Evolutionary conservation across 2,329 filamentous ascomycete genomes (phyloP), one percentile per base, ranked within the genome.

Genomic region (Ascochyta pisi): DNA sequence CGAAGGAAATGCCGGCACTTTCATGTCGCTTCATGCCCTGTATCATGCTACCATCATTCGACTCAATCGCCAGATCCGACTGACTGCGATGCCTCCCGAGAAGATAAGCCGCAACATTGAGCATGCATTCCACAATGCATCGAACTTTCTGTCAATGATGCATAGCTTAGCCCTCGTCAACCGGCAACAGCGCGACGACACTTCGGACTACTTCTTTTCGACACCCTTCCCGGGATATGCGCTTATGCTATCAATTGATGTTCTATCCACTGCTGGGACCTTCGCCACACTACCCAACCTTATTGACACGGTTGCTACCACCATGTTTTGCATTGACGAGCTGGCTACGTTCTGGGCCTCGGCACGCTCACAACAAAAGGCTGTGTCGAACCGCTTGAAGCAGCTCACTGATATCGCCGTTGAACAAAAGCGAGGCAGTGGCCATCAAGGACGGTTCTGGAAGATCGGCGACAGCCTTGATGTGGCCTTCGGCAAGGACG

Each of bases 21-120:
- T 87, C 66, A 75, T 89, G 50, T 84, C 83, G 1, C 83, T 89
- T 72, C 88, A 91, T 70, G 77, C 88, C 26, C 76, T 90, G n/a
- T 88, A 88, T 69, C 83, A 89, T 68, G 82, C 85, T 42, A 81
- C 86, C 0, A 74, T 86, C 64, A 83, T 90, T 73, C 86, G 86
- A 61, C 78, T 90, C 27, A 87, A 89, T 63, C 83, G 89, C 35
- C 84, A 89, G 64, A 81, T 70, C 23, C 71, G 72, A 10, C 51
- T 69, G 27, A 54, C 54, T 31, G 59, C 66, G 9, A 61, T 76
- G 19, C 50, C 71, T 7, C 38, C 57, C n/a, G 67, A 72, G 8
- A 67, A 67, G 16, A 52, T 74, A 15, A 55, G 44, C 26, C 73
- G 73, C 42, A 76, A 76, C 47, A 62, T 73, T 40, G 62, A 70